phyloP scores from a whole-genome alignment of 2,329 filamentous ascomycete species.

The Sarocladium oryzae region DNA sequence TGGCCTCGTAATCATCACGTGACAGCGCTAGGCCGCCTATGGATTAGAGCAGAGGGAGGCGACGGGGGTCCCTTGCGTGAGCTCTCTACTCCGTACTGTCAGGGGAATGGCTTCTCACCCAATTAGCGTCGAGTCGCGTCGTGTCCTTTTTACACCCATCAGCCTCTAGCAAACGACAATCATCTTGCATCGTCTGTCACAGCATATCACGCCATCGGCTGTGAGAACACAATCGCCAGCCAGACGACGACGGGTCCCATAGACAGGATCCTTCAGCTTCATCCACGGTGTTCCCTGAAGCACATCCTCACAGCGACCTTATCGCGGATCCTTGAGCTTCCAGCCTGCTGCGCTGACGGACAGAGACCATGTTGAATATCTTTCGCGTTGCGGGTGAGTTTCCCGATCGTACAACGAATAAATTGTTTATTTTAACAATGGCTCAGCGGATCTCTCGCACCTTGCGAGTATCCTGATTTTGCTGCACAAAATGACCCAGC shows the following conservation, averaged over 20 bases:
- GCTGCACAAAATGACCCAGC: constrained; percentile 90
- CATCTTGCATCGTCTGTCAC: background rate
- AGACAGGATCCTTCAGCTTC: no score
- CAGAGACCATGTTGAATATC: constrained; percentile 38
- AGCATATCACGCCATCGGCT: background rate
- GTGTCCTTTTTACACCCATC: constrained; percentile 18
- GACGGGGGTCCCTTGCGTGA: background rate
- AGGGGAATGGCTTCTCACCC: constrained; percentile 10
- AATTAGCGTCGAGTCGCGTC: constrained; percentile 18
- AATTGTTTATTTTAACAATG: no score
- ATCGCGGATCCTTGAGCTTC: background rate
- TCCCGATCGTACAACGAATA: no score
- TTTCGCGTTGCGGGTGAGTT: constrained; percentile 51
- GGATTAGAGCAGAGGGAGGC: background rate
- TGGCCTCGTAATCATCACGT: no score
- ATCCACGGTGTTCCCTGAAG: no score
- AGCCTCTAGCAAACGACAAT: background rate
- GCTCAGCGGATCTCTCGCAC: constrained; percentile 86
- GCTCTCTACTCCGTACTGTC: background rate
- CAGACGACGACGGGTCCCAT: background rate
- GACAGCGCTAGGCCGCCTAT: background rate
- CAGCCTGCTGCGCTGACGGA: constrained; percentile 6
- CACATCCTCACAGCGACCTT: background rate
- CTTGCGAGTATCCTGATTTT: constrained; percentile 89
- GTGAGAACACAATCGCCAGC: background rate